A percentile compares a stretch with the other conserved stretches of the same genome.
Conservation (phyloP, 2,329 filamentous ascomycete genomes). For the Chrysosporium keratinophilum region DNA sequence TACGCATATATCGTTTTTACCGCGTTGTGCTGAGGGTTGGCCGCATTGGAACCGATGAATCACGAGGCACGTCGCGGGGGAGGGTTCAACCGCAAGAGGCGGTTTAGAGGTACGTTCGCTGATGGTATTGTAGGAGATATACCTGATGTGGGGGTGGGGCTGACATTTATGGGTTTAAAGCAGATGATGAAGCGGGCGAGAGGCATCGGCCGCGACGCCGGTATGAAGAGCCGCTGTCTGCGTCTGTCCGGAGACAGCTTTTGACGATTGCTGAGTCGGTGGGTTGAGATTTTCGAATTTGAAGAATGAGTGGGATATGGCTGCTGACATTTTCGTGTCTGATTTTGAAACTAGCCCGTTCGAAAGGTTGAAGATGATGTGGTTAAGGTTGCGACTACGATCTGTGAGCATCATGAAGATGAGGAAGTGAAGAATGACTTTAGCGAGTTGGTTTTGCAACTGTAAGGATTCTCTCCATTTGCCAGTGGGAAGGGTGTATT, state of each 20-base stretch:
- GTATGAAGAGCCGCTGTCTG: conserved; percentile 60
- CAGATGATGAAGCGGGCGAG: conserved; percentile 70
- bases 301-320: too few species aligned
- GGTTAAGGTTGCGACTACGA: conserved; percentile 59
- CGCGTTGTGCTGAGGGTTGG: not conserved
- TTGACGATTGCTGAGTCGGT: conserved; percentile 69
- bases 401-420: conserved; percentile 79
- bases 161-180: not conserved
- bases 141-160: not conserved
- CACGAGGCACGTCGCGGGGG: conserved; percentile 42
- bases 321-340: not conserved
- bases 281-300: conserved; percentile 7
- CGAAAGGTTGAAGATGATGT: conserved; percentile 71
- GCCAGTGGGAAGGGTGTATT: not conserved
- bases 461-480: conserved; percentile 41
- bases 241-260: conserved; percentile 66
- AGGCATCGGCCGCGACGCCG: conserved; percentile 58
- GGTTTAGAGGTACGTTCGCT: conserved; percentile 58
- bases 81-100: conserved; percentile 58
- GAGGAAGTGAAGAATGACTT: conserved; percentile 65
- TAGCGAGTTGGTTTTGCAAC: conserved; percentile 60
- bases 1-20: not conserved
- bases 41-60: conserved; percentile 35
- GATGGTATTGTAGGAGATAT: too few species aligned
- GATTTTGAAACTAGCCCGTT: conserved; percentile 42